A percentile compares a stretch with the other conserved stretches of the same genome.
Conservation (phyloP, 1,284 basidiomycete species). For the Ceratobasidium sp. region DNA sequence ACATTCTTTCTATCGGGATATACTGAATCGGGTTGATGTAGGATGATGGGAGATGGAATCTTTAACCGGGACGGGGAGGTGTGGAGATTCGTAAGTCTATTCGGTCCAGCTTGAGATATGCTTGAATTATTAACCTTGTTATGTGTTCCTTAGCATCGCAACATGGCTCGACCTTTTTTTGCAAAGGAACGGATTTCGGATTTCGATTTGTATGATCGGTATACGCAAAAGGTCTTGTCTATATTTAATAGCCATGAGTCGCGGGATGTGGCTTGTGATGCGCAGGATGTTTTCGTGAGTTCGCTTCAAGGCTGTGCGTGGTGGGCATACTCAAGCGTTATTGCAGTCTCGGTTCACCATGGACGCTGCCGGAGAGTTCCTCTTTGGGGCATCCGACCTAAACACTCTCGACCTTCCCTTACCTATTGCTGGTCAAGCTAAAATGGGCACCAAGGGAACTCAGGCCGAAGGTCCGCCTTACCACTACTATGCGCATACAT, state of each 20-base stretch:
- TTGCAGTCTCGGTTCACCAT: constrained; percentile 42
- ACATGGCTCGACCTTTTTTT: constrained; percentile 45
- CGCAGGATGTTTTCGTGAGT: constrained; percentile 44
- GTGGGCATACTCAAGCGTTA: background rate
- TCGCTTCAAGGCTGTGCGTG: background rate
- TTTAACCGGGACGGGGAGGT: constrained; percentile 60
- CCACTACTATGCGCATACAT: background rate
- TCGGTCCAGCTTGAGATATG: background rate
- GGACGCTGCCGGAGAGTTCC: constrained; percentile 46
- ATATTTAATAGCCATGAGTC: constrained; percentile 8
- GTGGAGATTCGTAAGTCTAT: constrained; percentile 43
- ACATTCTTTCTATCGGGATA: constrained; percentile 47
- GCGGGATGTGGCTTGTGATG: constrained; percentile 37
- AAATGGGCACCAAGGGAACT: constrained; percentile 39
- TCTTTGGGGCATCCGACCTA: constrained; percentile 44
- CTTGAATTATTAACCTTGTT: background rate
- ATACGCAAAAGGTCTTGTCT: constrained; percentile 42
- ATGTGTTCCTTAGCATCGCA: constrained; percentile 36
- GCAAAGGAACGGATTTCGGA: constrained; percentile 43
- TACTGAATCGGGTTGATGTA: constrained; percentile 52
- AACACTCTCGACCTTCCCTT: constrained; percentile 39
- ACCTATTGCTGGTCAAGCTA: constrained; percentile 37
- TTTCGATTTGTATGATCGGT: constrained; percentile 42
- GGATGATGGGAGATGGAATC: constrained; percentile 62
- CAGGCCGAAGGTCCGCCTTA: constrained; percentile 3